Evolutionary conservation across 2,329 filamentous ascomycete species (phyloP).

Genomic region (Beauveria pseudobassiana): DNA sequence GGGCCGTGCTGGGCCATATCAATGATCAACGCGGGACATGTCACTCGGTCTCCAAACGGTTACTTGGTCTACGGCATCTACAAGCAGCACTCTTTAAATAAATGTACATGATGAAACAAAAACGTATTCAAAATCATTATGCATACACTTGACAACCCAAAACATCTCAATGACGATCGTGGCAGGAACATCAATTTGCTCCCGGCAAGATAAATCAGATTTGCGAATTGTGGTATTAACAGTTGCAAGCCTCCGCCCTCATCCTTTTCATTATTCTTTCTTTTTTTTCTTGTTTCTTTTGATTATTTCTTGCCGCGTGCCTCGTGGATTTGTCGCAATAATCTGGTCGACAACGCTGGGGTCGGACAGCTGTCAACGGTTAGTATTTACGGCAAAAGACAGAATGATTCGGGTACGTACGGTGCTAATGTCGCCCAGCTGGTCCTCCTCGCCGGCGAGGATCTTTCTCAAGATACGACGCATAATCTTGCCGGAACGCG

Average conservation of each 20-base stretch:
- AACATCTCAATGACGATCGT: background rate
- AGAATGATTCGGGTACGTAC: slow-evolving; percentile 44
- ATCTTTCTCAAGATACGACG: slow-evolving; percentile 95
- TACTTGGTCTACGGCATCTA: background rate
- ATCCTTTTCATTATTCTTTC: background rate
- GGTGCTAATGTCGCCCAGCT: slow-evolving; percentile 86
- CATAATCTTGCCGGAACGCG: slow-evolving; percentile 98
- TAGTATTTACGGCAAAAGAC: background rate
- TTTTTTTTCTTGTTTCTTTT: background rate
- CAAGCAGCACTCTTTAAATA: background rate
- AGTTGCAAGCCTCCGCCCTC: background rate
- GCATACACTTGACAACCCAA: background rate
- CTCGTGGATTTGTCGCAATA: slow-evolving; percentile 71
- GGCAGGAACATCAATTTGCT: background rate
- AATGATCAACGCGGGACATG: background rate
- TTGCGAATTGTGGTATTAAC: slow-evolving; percentile 6
- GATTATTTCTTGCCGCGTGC: slow-evolving; percentile 41
- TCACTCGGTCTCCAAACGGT: background rate
- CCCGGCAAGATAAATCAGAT: background rate
- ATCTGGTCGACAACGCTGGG: slow-evolving; percentile 80
- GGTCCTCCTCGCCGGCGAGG: slow-evolving; percentile 91
- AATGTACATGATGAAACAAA: background rate
- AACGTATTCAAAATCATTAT: background rate
- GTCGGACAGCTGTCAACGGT: slow-evolving; percentile 60
- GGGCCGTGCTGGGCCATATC: no score